Evolutionary conservation across 257 asterid genomes (phyloP).

Genomic region (Prunella vulgaris): DNA sequence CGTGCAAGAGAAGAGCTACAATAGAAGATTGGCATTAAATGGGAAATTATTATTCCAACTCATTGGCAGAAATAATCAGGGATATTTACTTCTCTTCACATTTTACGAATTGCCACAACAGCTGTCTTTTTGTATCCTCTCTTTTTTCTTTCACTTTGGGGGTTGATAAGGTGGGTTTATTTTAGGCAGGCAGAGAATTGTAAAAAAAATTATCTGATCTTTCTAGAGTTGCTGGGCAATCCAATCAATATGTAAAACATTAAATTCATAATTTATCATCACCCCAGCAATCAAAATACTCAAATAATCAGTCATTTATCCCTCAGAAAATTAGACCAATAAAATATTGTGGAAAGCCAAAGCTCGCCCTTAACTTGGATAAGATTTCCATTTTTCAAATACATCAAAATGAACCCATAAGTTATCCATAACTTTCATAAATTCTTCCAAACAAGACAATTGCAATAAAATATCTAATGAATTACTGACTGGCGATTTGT

Average conservation of each 20-base stretch:
- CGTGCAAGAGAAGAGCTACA: constrained; percentile 50
- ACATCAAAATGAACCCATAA: constrained; percentile 16
- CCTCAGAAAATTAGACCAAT: not conserved
- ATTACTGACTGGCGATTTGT: constrained; percentile 60
- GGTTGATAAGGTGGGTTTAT: not conserved
- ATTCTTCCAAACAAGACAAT: constrained; percentile 22
- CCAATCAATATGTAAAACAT: not conserved
- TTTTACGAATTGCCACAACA: not conserved
- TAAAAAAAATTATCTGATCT: not conserved
- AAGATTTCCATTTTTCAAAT: not conserved
- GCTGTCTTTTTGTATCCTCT: not conserved
- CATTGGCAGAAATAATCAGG: not conserved
- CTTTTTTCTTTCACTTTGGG: not conserved
- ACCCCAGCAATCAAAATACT: not conserved
- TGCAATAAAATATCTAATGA: not conserved
- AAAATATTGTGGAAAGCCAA: not conserved
- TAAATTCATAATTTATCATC: not conserved
- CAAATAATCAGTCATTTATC: not conserved
- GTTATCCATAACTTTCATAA: constrained; percentile 41
- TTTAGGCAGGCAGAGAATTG: not conserved
- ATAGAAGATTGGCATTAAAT: constrained; percentile 1
- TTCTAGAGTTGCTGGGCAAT: not conserved
- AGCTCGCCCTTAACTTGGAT: not conserved
- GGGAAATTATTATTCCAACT: not conserved
- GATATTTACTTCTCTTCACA: not conserved